Evolutionary conservation across 2,329 filamentous ascomycete genomes (phyloP), one percentile per base, ranked within the genome.

Genomic region (Botrytis fragariae): DNA sequence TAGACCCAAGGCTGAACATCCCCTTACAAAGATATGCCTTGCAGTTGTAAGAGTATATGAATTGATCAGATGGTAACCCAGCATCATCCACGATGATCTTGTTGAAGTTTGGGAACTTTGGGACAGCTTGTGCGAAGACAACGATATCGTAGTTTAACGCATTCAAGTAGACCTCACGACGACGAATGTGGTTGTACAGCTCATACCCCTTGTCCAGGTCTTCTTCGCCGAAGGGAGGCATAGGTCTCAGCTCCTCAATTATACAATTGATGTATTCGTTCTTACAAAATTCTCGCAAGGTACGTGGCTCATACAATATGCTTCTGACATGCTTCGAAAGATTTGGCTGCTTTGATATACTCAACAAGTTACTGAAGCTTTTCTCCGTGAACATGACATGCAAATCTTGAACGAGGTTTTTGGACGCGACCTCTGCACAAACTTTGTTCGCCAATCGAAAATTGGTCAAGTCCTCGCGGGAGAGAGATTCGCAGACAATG

Each of bases 301-400:
- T 69, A 1, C 37, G 37, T 32, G 67, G 67, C 51, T 69, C 67
- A 42, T 69, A 60, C 42, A 0, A 60, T 16, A 69, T 16, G 9
- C 51, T 69, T 69, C 35, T 35, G 37, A 69, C 51, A 32, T 69
- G 20, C 22, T 44, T 69, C 54, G 51, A 54, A 32, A 69, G 67
- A 69, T 18, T 39, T 35, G 37, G n/a, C 10, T 37, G 54, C 9
- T 44, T 44, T 9, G 67, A 69, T 54, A 69, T 44, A 35, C 60
- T 39, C 37, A 69, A 12, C n/a, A 60, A 39, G 37, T 69, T 60
- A 32, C 25, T 14, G 37, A 69, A 25, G 16, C 67, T 69, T 12
- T 42, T 60, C 51, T 35, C 3, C 25, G 51, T 69, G 25, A 57
- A 60, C 10, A 44, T 57, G 39, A 69, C 29, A 60, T 69, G 48